Base-by-base conservation (phyloP, 2,329 filamentous ascomycete genomes). In the Talaromyces pinophilus region DNA sequence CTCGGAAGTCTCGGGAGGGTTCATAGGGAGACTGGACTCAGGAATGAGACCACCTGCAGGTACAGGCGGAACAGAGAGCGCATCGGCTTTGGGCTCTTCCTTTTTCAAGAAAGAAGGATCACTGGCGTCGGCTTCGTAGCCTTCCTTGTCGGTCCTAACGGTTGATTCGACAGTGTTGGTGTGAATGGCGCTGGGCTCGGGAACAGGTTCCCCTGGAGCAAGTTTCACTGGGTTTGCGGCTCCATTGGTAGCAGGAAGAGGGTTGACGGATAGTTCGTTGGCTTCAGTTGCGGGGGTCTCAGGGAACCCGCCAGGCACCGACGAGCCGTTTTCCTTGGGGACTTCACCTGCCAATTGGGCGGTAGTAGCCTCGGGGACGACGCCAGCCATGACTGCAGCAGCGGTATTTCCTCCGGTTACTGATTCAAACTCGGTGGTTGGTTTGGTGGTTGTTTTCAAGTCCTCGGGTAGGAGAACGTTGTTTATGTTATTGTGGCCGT, bases 401-500 rank as follows among this genome's bases (percentile, higher is more conserved):
- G 68, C 48, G 22, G 68, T 60, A 44, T 55, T 65, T 60, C 52
- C 54, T 67, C 52, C 62, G 30, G 68, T 63, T 11, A 68, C 48
- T 40, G 67, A 57, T 35, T 64, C 50, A 40, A 70, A 65, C 30
- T 68, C 60, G 55, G 52, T 44, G 13, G 70, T 68, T 22, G 52
- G 54, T 28, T 60, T 69, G 68, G 70, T 69, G 50, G 30, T 52
- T 61, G 63, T 52, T 59, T 79, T 79, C 72, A 97, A 90, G 75
- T 92, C 86, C 69, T 92, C 87, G 66, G 90, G 88, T 48, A 87
- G 86, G 66, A 99, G 86, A 70, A 97, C 88, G 87, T 98, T 98
- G 86, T 98, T 98, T 73, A 93, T 84, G 85, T 94, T 97, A 74
- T 91, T 90, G 74, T 88, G 84, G 70, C 86, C 85, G 83, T 97